Evolutionary conservation across 306 rosid species (phyloP).

Genomic region (Lupinus albus): DNA sequence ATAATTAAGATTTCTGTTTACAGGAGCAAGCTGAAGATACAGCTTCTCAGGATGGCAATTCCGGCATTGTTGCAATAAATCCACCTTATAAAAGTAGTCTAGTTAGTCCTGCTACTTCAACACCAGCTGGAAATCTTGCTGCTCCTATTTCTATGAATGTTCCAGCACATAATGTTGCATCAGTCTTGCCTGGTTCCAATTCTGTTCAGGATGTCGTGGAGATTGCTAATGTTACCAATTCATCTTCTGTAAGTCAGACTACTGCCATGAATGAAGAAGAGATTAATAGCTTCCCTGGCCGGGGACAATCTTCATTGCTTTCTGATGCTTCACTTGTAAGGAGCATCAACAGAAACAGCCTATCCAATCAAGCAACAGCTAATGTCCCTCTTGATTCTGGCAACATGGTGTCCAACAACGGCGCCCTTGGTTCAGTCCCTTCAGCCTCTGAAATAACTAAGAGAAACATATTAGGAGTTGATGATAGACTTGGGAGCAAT

Average conservation of each 20-base stretch:
- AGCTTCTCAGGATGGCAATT: slow-evolving; percentile 64
- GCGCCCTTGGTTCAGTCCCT: slow-evolving; percentile 61
- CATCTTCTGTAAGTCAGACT: slow-evolving; percentile 60
- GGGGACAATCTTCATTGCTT: slow-evolving; percentile 68
- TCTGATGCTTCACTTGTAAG: slow-evolving; percentile 64
- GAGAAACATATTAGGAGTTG: slow-evolving; percentile 70
- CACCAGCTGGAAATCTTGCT: slow-evolving; percentile 58
- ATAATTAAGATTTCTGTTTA: slow-evolving; percentile 48
- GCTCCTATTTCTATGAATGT: slow-evolving; percentile 56
- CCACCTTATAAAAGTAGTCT: slow-evolving; percentile 67
- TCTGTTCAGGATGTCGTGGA: slow-evolving; percentile 52
- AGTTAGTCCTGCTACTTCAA: slow-evolving; percentile 54
- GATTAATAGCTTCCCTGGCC: slow-evolving; percentile 62
- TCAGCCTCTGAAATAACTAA: slow-evolving; percentile 64
- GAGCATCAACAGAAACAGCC: slow-evolving; percentile 63
- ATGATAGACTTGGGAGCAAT: slow-evolving; percentile 70
- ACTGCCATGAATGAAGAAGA: slow-evolving; percentile 69
- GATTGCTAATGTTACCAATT: slow-evolving; percentile 46
- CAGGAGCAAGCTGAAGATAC: slow-evolving; percentile 75
- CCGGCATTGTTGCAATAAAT: slow-evolving; percentile 58
- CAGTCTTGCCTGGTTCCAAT: slow-evolving; percentile 52
- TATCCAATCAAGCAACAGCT: slow-evolving; percentile 59
- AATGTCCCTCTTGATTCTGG: slow-evolving; percentile 57
- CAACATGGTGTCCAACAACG: slow-evolving; percentile 58
- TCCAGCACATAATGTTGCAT: slow-evolving; percentile 44